Conservation (phyloP, 208 protist species). For the Lotmaria passim region DNA sequence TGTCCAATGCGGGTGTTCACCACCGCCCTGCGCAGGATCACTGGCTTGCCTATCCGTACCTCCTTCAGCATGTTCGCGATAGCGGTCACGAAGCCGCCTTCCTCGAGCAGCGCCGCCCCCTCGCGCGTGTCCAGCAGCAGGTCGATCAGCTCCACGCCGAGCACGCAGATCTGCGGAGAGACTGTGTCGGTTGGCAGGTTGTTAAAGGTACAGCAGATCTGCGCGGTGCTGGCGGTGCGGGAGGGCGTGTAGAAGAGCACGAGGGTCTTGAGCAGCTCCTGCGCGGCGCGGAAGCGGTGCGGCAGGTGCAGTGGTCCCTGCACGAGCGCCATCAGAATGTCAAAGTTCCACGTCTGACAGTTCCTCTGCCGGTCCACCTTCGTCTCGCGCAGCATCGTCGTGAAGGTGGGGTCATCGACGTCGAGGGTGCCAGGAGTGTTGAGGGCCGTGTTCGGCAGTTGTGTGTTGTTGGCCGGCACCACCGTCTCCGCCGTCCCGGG, state of each 20-base stretch:
- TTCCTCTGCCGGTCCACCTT: constrained; percentile 51
- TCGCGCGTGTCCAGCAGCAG: constrained; percentile 77
- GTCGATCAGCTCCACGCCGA: constrained; percentile 79
- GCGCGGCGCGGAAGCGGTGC: constrained; percentile 54
- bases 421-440: constrained; percentile 50
- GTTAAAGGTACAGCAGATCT: constrained; percentile 64
- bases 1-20: constrained; percentile 66
- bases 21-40: constrained; percentile 53
- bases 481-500: constrained; percentile 20
- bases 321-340: constrained; percentile 74
- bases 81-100: constrained; percentile 50
- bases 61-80: constrained; percentile 69
- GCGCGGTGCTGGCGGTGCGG: constrained; percentile 20
- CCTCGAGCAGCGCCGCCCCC: constrained; percentile 61
- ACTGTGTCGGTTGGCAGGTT: constrained; percentile 46
- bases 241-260: constrained; percentile 78
- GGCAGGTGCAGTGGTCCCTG: constrained; percentile 71
- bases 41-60: constrained; percentile 59
- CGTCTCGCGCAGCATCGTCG: constrained; percentile 55
- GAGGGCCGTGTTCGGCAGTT: constrained; percentile 36
- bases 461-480: constrained; percentile 31
- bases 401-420: constrained; percentile 70
- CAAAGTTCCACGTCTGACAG: constrained; percentile 69
- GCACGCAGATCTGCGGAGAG: constrained; percentile 60
- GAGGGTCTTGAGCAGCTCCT: constrained; percentile 58